A percentile compares a stretch with the other conserved stretches of the same genome.
phyloP scores from a whole-genome alignment of 305 asterid genomes.

The Lippia alba region DNA sequence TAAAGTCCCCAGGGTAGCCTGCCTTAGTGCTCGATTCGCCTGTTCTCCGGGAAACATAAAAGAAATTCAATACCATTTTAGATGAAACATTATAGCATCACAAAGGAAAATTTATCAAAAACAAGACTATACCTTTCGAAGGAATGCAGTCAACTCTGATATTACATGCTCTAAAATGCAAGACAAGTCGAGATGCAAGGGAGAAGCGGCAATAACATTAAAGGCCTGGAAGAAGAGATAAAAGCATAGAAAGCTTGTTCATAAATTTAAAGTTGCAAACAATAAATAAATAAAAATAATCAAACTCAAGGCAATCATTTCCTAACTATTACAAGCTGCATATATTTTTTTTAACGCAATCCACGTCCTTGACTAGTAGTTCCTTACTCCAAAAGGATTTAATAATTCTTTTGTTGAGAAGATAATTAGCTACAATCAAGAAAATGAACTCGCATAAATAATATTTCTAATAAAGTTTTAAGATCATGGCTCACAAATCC shows the following conservation, averaged over 20 bases:
- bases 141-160: constrained; percentile 92
- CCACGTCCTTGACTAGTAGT: neutral
- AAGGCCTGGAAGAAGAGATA: constrained; percentile 74
- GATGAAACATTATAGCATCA: constrained; percentile 7
- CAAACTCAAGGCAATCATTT: constrained; percentile 24
- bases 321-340: neutral
- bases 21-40: constrained; percentile 98
- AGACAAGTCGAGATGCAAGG: constrained; percentile 86
- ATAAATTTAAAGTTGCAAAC: constrained; percentile 20
- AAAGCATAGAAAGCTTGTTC: constrained; percentile 21
- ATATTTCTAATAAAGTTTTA: too few species aligned
- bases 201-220: constrained; percentile 96
- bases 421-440: constrained; percentile 4
- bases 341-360: constrained; percentile 8
- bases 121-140: constrained; percentile 72
- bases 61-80: constrained; percentile 24
- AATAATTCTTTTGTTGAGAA: too few species aligned
- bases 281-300: neutral
- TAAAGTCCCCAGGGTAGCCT: constrained; percentile 94
- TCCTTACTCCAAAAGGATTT: neutral
- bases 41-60: constrained; percentile 45
- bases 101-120: constrained; percentile 16
- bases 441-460: too few species aligned
- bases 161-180: constrained; percentile 91
- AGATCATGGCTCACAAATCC: too few species aligned